Percentiles rank a stretch among this genome's conserved stretches.
phyloP scores from a whole-genome alignment of 2,329 filamentous ascomycete species.

The Colletotrichum sansevieriae region DNA sequence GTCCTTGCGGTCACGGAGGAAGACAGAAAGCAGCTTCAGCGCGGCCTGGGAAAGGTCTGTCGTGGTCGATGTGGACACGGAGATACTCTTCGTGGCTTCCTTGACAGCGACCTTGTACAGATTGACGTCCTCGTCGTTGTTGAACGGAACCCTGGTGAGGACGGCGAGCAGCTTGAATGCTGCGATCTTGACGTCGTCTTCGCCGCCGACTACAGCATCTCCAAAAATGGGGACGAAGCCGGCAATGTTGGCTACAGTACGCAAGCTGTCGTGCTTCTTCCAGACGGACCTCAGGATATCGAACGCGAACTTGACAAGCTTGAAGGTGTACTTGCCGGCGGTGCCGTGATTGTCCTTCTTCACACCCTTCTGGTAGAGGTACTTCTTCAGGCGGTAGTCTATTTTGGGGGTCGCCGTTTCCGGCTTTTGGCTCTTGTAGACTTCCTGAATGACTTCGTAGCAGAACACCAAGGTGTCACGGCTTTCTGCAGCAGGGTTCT shows the following conservation, averaged over 20 bases:
- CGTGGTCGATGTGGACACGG: constrained; percentile 80
- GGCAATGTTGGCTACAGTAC: constrained; percentile 82
- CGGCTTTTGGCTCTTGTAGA: constrained; percentile 75
- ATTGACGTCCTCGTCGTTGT: constrained; percentile 73
- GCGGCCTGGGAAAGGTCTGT: constrained; percentile 89
- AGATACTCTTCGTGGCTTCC: constrained; percentile 86
- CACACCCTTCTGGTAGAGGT: constrained; percentile 83
- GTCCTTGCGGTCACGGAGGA: constrained; percentile 84
- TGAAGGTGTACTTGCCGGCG: constrained; percentile 85
- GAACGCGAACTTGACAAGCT: constrained; percentile 87
- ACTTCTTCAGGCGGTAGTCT: constrained; percentile 76
- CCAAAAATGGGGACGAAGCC: constrained; percentile 92
- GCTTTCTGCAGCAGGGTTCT: constrained; percentile 83
- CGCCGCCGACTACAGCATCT: constrained; percentile 84
- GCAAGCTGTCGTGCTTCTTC: constrained; percentile 85
- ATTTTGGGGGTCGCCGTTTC: constrained; percentile 63
- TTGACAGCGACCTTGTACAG: constrained; percentile 83
- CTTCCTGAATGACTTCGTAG: constrained; percentile 92
- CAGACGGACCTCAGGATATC: constrained; percentile 89
- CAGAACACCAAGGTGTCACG: constrained; percentile 92
- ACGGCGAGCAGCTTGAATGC: constrained; percentile 87
- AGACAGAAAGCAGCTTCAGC: constrained; percentile 86
- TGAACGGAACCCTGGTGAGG: constrained; percentile 86
- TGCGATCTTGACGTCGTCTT: constrained; percentile 94
- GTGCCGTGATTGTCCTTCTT: constrained; percentile 80